Evolutionary conservation across 2,329 filamentous ascomycete species (phyloP).

Genomic region (Cytospora leucostoma): DNA sequence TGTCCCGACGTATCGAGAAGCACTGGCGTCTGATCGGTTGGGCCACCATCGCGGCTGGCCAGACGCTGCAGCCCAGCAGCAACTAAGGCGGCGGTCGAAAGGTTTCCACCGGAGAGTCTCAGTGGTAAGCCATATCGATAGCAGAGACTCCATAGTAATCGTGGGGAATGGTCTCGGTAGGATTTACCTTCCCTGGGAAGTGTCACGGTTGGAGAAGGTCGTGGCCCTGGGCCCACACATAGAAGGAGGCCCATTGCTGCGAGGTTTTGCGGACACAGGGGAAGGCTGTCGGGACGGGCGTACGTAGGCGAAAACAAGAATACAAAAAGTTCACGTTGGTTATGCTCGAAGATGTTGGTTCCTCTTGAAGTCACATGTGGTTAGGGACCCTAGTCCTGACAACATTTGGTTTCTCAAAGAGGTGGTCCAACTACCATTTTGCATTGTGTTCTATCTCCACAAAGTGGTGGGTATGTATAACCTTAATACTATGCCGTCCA

Average conservation of each 20-base stretch:
- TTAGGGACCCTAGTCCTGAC: background rate
- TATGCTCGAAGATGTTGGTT: background rate
- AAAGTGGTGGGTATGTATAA: background rate
- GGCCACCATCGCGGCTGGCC: constrained; percentile 70
- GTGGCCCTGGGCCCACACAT: background rate
- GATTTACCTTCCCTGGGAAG: background rate
- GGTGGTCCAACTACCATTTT: background rate
- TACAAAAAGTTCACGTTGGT: constrained; percentile 21
- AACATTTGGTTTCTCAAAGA: background rate
- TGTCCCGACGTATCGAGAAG: constrained; percentile 97
- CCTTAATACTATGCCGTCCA: background rate
- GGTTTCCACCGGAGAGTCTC: background rate
- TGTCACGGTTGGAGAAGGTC: background rate
- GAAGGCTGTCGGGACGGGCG: constrained; percentile 5
- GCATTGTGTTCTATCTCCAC: background rate
- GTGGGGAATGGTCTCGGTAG: background rate
- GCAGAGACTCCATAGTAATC: background rate
- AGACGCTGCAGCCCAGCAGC: constrained; percentile 35
- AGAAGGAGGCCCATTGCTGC: background rate
- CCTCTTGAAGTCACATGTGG: background rate
- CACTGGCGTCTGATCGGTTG: constrained; percentile 96
- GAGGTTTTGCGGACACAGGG: constrained; percentile 1
- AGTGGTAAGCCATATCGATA: background rate
- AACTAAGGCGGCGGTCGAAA: constrained; percentile 1
- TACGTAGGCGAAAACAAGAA: constrained; percentile 19